phyloP scores from a whole-genome alignment of 352 stramenopile genomes.

The Globisporangium cystogenes region DNA sequence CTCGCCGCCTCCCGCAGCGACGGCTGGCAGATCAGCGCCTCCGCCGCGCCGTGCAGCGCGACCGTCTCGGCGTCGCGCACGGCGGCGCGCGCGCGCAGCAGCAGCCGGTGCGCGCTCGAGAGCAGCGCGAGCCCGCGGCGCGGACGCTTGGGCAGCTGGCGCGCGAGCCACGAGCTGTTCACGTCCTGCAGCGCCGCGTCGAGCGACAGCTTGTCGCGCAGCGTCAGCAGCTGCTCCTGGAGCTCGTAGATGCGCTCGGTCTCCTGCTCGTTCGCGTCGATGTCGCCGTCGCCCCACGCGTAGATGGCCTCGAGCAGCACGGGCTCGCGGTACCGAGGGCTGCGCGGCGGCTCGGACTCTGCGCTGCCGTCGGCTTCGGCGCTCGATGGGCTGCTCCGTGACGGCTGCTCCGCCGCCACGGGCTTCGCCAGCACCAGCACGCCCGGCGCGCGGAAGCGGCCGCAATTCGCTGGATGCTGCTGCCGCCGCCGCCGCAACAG shows the following conservation, averaged over 20 bases:
- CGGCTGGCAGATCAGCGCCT: conserved; percentile 39
- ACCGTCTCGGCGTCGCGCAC: conserved; percentile 31
- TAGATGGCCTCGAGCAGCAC: conserved; percentile 28
- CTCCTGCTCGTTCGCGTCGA: conserved; percentile 34
- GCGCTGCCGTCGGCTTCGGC: background rate
- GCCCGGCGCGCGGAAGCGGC: conserved; percentile 8
- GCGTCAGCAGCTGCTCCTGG: conserved; percentile 20
- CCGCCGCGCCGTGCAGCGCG: conserved; percentile 32
- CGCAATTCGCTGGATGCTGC: background rate
- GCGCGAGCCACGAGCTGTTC: conserved; percentile 6
- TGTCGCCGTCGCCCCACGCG: conserved; percentile 42
- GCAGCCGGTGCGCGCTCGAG: conserved; percentile 11
- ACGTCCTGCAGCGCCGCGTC: conserved; percentile 1
- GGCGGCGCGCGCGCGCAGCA: conserved; percentile 14
- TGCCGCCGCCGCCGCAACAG: background rate
- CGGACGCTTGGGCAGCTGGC: background rate
- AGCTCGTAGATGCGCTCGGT: conserved; percentile 40
- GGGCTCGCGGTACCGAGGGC: background rate
- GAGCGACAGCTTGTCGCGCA: conserved; percentile 24
- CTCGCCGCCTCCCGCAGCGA: conserved; percentile 14
- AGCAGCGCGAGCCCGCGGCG: background rate
- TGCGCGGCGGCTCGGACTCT: background rate
- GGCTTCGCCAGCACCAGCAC: background rate
- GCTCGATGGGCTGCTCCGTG: too few relatives aligned
- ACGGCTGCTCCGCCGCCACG: background rate